These are phyloP conservation scores for Cryptosporidium ryanae DNA, from an alignment of 169 alveolate genomes.

Conservation along the genomic window DNA sequence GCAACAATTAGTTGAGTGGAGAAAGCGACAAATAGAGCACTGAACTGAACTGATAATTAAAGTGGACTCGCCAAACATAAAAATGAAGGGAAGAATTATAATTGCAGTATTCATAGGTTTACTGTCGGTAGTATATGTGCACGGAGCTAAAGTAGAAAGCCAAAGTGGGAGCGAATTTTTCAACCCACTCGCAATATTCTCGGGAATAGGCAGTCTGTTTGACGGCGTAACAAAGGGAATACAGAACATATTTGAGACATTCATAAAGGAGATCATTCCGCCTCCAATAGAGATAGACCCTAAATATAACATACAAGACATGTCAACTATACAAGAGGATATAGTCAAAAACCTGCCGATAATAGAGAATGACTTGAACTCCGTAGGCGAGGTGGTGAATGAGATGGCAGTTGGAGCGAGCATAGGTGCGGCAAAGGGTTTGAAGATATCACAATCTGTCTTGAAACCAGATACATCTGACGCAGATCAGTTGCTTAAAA, in stretches of 20 bases:
- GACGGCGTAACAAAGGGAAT: constrained; percentile 41
- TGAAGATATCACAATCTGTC: constrained; percentile 46
- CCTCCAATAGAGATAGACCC: constrained; percentile 40
- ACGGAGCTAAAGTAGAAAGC: constrained; percentile 48
- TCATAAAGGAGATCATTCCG: constrained; percentile 48
- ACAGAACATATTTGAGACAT: constrained; percentile 46
- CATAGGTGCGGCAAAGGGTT: constrained; percentile 72
- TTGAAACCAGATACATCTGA: constrained; percentile 54
- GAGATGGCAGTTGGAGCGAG: constrained; percentile 75
- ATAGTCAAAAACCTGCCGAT: constrained; percentile 32
- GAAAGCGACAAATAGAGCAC: too few species aligned
- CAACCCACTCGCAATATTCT: constrained; percentile 42
- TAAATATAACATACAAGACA: constrained; percentile 24
- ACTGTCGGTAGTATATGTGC: constrained; percentile 28
- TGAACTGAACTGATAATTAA: background rate
- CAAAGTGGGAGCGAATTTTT: constrained; percentile 17
- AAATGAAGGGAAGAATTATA: constrained; percentile 31
- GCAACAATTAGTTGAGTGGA: too few species aligned
- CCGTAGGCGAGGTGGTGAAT: constrained; percentile 59
- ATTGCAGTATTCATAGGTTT: constrained; percentile 35
- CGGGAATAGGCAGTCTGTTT: constrained; percentile 45
- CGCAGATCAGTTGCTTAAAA: constrained; percentile 12
- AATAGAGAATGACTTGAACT: constrained; percentile 31
- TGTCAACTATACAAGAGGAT: constrained; percentile 53
- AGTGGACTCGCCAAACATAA: background rate